Percentiles rank a stretch among this genome's conserved stretches.
These are phyloP conservation scores for Hylodesmum podocarpum DNA, from an alignment of 306 rosid genomes.

Conservation along the genomic window DNA sequence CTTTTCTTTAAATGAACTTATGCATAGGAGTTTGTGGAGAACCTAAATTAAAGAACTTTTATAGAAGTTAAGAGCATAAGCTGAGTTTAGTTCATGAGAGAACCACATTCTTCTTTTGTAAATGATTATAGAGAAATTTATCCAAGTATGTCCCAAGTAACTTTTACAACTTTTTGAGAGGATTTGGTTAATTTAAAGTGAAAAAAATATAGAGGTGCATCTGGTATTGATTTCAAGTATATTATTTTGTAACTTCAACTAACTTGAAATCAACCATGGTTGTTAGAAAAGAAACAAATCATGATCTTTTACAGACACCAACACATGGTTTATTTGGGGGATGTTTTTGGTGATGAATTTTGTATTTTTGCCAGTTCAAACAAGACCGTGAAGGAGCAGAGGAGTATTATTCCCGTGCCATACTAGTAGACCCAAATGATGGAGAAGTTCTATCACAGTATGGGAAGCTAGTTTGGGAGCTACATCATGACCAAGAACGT, in stretches of 20 bases:
- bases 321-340: neutral
- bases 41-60: too few relatives aligned
- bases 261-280: neutral
- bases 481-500: conserved; percentile 62
- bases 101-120: too few relatives aligned
- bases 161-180: neutral
- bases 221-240: neutral
- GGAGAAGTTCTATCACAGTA: conserved; percentile 76
- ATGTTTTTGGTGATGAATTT: conserved; percentile 16
- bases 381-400: conserved; percentile 57
- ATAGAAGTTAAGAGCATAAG: too few relatives aligned
- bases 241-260: neutral
- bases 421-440: conserved; percentile 69
- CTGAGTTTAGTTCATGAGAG: too few relatives aligned
- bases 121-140: too few relatives aligned
- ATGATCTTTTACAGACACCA: neutral
- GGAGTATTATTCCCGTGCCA: conserved; percentile 78
- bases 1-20: too few relatives aligned
- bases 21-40: too few relatives aligned
- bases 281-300: neutral
- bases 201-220: neutral
- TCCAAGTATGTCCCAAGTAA: too few relatives aligned
- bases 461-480: conserved; percentile 80
- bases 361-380: conserved; percentile 48
- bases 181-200: neutral